Percentiles rank a stretch among this genome's conserved stretches.
phyloP scores from a whole-genome alignment of 352 stramenopile genomes.

The Phytophthora sansomeana region DNA sequence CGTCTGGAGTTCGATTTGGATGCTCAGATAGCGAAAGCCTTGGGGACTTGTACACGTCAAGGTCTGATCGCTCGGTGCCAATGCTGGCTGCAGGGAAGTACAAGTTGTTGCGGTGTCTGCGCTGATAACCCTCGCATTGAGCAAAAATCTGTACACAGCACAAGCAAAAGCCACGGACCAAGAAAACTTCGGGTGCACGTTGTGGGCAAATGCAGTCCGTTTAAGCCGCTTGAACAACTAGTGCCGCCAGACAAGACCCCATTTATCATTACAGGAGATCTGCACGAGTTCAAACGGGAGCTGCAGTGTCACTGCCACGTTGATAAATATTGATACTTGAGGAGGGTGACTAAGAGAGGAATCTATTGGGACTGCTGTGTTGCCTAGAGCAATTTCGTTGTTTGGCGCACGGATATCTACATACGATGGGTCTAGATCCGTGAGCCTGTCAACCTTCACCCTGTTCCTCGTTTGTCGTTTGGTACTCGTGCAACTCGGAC shows the following conservation, averaged over 20 bases:
- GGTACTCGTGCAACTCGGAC: slow-evolving; percentile 70
- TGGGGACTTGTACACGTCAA: slow-evolving; percentile 50
- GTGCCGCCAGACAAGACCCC: slow-evolving; percentile 55
- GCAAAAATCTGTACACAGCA: not conserved
- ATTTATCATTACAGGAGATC: slow-evolving; percentile 61
- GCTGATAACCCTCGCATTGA: not conserved
- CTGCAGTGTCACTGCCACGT: slow-evolving; percentile 60
- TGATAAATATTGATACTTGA: slow-evolving; percentile 1
- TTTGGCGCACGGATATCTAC: slow-evolving; percentile 24
- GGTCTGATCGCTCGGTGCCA: slow-evolving; percentile 58
- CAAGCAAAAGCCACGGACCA: slow-evolving; percentile 21
- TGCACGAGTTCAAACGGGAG: slow-evolving; percentile 66
- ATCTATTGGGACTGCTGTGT: slow-evolving; percentile 27
- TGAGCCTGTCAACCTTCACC: slow-evolving; percentile 25
- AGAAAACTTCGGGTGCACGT: slow-evolving; percentile 80
- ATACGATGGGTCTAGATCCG: slow-evolving; percentile 7
- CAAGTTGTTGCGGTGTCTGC: slow-evolving; percentile 29
- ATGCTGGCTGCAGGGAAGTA: slow-evolving; percentile 58
- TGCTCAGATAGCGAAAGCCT: slow-evolving; percentile 44
- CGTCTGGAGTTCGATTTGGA: slow-evolving; percentile 75
- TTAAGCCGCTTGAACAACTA: slow-evolving; percentile 70
- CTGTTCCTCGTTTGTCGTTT: slow-evolving; percentile 37
- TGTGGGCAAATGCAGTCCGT: slow-evolving; percentile 67
- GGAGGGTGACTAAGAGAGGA: slow-evolving; percentile 7
- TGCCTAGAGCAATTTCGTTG: slow-evolving; percentile 6